phyloP scores from a whole-genome alignment of 768 basidiomycete species.

The Termitomyces sp. region DNA sequence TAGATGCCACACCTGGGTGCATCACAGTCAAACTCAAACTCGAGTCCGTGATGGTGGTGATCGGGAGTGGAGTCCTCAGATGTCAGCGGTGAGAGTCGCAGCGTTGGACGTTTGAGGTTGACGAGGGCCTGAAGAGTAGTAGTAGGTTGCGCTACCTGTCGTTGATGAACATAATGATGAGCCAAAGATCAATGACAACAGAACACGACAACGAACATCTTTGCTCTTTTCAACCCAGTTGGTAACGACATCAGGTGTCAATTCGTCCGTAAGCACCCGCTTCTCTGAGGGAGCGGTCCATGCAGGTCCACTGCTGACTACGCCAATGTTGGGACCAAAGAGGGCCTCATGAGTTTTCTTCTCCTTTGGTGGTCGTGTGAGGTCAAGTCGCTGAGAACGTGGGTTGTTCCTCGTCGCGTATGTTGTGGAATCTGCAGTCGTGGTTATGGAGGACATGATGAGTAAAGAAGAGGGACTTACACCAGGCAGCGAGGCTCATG shows the following conservation, averaged over 20 bases:
- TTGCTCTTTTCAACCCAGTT: conserved; percentile 86
- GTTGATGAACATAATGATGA: conserved; percentile 6
- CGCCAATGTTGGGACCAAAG: conserved; percentile 90
- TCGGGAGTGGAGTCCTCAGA: conserved; percentile 40
- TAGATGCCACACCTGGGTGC: conserved; percentile 82
- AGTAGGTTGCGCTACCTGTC: conserved; percentile 75
- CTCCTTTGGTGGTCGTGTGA: conserved; percentile 32
- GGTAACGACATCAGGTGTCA: conserved; percentile 81
- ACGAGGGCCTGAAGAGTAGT: conserved; percentile 94
- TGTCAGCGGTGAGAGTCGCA: conserved; percentile 70
- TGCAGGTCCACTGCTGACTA: conserved; percentile 62
- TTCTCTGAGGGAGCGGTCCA: conserved; percentile 72
- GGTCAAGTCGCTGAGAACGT: not conserved
- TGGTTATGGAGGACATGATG: not conserved
- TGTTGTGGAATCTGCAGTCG: not conserved
- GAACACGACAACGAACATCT: conserved; percentile 53
- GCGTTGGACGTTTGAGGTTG: conserved; percentile 88
- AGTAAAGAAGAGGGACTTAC: conserved; percentile 24
- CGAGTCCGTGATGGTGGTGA: conserved; percentile 72
- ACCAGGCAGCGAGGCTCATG: conserved; percentile 33
- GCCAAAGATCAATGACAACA: not conserved
- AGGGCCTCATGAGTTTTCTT: conserved; percentile 76
- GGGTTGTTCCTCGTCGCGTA: not conserved
- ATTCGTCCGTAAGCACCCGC: conserved; percentile 59
- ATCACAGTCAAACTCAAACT: conserved; percentile 92